Evolutionary conservation across 108 stramenopile species (phyloP), one percentile per base, ranked within the genome.

Genomic region (Ochromonas danica): DNA sequence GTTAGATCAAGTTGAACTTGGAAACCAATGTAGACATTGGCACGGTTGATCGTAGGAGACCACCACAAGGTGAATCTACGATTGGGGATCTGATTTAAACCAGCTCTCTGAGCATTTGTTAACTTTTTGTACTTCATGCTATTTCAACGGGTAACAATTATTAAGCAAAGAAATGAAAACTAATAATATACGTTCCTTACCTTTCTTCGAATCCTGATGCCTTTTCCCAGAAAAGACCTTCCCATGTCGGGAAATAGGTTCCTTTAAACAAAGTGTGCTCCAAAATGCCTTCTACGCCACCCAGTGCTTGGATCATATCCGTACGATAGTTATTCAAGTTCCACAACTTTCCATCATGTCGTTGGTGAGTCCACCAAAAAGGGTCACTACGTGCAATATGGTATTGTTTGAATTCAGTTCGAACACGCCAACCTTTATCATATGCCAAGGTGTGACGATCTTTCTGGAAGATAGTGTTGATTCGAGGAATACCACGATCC

Each of bases 221-320:
- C 84, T 97, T 99, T 88, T 99, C 98, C 98, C 98, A 99, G 84
- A 99, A 99, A 1, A 99, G 90, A 84, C 98, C 98, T 84, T 99
- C 98, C 98, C 98, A 99, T n/a, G 98, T 97, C 42, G 96, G 95
- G 85, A 99, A 99, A 83, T 97, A 97, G 0, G 98, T 99, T 33
- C 98, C 98, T 84, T 97, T 97, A 89, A 99, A 99, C 36, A 99
- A 88, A 42, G 96, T 99, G 89, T 99, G 98, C 86, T 99, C 98
- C 70, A 99, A 85, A 78, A 99, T 97, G 57, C 96, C 96, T 81
- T 99, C 96, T 6, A 99, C 95, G 38, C 98, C 98, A 62, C 98
- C 98, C 22, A 99, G 87, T 40, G 98, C 96, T 87, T 99, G 98
- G 75, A 99, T 99, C 93, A 99, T 97, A 82, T 99, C 98, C 33